Conservation (phyloP, 129 eudicot genomes). For the Lactuca sativa region DNA sequence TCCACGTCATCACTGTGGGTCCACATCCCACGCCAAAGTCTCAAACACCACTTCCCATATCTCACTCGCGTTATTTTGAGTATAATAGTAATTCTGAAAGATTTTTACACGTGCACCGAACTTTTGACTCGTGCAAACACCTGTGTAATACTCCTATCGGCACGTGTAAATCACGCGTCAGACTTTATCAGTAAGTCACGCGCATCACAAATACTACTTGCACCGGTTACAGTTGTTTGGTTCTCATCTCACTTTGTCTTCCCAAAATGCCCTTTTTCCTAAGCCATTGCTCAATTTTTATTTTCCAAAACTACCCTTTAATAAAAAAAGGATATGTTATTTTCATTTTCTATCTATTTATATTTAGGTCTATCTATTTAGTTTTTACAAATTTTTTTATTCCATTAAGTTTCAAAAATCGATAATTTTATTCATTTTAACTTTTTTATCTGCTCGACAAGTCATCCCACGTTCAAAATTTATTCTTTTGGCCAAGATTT, state of each 20-base stretch:
- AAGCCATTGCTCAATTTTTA: not conserved
- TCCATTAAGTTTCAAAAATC: too few relatives aligned
- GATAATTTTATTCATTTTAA: too few relatives aligned
- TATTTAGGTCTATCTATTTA: too few relatives aligned
- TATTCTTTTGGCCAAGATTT: too few relatives aligned
- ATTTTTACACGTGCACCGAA: slow-evolving; percentile 39
- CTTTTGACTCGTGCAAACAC: slow-evolving; percentile 29
- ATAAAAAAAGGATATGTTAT: too few relatives aligned
- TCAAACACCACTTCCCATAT: not conserved
- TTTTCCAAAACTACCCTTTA: slow-evolving; percentile 11
- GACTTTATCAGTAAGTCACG: not conserved
- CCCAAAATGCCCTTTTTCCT: slow-evolving; percentile 2
- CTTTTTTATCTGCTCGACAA: too few relatives aligned
- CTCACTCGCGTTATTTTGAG: slow-evolving; percentile 4
- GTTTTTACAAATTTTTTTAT: too few relatives aligned
- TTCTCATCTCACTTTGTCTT: not conserved
- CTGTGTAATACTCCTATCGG: slow-evolving; percentile 1
- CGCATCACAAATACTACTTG: not conserved
- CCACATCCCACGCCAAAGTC: slow-evolving; percentile 24
- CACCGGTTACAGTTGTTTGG: slow-evolving; percentile 12
- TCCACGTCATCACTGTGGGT: slow-evolving; percentile 28
- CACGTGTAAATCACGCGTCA: slow-evolving; percentile 22
- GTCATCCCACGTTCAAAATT: too few relatives aligned
- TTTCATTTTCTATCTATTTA: too few relatives aligned
- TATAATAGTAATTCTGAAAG: not conserved